These are phyloP conservation scores for Leucoagaricus sp. DNA, from an alignment of 1,284 basidiomycete species.

Conservation along the genomic window DNA sequence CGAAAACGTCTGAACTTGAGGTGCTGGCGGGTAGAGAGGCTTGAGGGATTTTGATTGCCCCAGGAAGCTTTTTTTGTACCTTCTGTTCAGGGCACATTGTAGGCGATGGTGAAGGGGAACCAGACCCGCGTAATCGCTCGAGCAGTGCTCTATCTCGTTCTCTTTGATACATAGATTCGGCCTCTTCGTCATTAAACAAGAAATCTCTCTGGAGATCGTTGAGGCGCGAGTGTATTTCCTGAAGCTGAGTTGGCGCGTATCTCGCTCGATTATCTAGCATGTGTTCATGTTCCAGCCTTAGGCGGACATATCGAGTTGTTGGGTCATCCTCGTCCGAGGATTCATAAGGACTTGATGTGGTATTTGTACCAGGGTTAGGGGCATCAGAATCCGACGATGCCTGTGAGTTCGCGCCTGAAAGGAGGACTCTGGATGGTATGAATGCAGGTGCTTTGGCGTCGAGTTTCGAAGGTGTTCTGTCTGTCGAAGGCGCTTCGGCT, in stretches of 20 bases:
- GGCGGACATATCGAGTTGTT: conserved; percentile 59
- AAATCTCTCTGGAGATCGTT: conserved; percentile 65
- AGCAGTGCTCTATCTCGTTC: conserved; percentile 56
- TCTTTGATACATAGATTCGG: conserved; percentile 56
- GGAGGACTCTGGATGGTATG: conserved; percentile 27
- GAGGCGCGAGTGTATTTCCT: conserved; percentile 54
- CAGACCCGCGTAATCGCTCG: conserved; percentile 7
- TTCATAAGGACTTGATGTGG: neutral
- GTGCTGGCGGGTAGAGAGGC: conserved; percentile 14
- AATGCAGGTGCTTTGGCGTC: conserved; percentile 42
- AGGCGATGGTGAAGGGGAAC: neutral
- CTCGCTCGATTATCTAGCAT: conserved; percentile 27
- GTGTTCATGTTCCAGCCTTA: conserved; percentile 57
- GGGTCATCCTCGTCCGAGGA: conserved; percentile 52
- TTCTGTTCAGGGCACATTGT: neutral
- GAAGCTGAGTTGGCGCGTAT: conserved; percentile 22
- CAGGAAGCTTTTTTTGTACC: conserved; percentile 25
- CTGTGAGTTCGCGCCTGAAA: neutral
- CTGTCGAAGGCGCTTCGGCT: neutral
- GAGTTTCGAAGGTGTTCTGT: conserved; percentile 14
- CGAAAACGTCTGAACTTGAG: conserved; percentile 48
- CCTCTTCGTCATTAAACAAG: conserved; percentile 75
- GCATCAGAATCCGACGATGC: neutral
- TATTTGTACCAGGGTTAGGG: neutral
- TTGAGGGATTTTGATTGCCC: conserved; percentile 20